Conservation (phyloP, 352 stramenopile species). For the Phytophthora pseudosyringae region DNA sequence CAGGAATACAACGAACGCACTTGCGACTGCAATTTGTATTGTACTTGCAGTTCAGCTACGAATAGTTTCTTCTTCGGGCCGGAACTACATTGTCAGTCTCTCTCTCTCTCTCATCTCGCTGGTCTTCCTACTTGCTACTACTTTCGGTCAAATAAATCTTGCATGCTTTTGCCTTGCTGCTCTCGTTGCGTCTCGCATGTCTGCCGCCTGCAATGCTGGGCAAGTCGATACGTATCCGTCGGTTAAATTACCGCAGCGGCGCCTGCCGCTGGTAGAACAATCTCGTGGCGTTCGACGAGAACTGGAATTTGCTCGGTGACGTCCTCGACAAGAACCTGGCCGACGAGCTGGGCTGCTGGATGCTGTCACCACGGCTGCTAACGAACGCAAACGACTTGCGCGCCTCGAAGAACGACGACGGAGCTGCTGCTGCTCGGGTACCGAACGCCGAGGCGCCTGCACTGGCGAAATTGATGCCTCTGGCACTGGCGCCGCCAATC, state of each 20-base stretch:
- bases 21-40: slow-evolving; percentile 32
- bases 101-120: slow-evolving; percentile 32
- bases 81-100: slow-evolving; percentile 38
- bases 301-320: slow-evolving; percentile 65
- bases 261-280: slow-evolving; percentile 60
- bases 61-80: slow-evolving; percentile 24
- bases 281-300: slow-evolving; percentile 42
- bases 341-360: slow-evolving; percentile 7
- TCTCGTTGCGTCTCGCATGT: slow-evolving; percentile 10
- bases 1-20: slow-evolving; percentile 13
- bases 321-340: slow-evolving; percentile 32
- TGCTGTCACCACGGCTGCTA: slow-evolving; percentile 21
- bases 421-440: slow-evolving; percentile 6
- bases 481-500: slow-evolving; percentile 34
- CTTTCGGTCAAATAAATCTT: slow-evolving; percentile 38
- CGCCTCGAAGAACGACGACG: slow-evolving; percentile 7
- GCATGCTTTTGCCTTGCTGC: slow-evolving; percentile 20
- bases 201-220: not conserved
- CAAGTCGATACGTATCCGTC: not conserved
- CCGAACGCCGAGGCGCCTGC: slow-evolving; percentile 18
- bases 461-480: slow-evolving; percentile 26
- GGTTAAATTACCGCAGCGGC: slow-evolving; percentile 42
- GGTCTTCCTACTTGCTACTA: slow-evolving; percentile 22
- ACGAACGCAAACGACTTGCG: slow-evolving; percentile 28
- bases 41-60: slow-evolving; percentile 24